A percentile compares a stretch with the other conserved stretches of the same genome.
These are phyloP conservation scores for Jatropha podagrica DNA, from an alignment of 441 rosid genomes.

Conservation along the genomic window DNA sequence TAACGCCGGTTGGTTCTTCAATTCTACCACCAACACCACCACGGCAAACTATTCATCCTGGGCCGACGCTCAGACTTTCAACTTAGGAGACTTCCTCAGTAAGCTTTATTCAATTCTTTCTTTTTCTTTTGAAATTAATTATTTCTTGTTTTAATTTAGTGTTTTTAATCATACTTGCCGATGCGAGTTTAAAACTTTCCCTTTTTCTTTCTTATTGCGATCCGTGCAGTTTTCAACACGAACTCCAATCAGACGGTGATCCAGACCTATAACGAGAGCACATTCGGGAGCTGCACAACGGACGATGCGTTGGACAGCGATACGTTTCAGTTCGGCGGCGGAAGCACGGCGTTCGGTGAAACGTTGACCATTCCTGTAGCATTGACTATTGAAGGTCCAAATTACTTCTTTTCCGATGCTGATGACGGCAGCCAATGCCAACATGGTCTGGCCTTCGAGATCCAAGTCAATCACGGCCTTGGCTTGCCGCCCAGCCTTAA, in stretches of 20 bases:
- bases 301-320: constrained; percentile 43
- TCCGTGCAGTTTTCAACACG: constrained; percentile 47
- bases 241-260: constrained; percentile 56
- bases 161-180: background rate
- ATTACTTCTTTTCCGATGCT: constrained; percentile 57
- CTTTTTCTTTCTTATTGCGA: background rate
- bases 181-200: background rate
- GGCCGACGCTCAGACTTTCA: constrained; percentile 52
- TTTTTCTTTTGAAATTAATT: too few species aligned
- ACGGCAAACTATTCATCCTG: constrained; percentile 50
- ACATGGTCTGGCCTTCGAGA: constrained; percentile 54
- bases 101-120: constrained; percentile 20
- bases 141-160: background rate
- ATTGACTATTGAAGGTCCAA: constrained; percentile 46
- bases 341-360: constrained; percentile 30
- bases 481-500: constrained; percentile 67
- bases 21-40: constrained; percentile 45
- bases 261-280: constrained; percentile 56
- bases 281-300: constrained; percentile 40
- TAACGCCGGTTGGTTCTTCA: constrained; percentile 54
- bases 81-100: constrained; percentile 65
- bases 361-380: constrained; percentile 42
- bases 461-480: constrained; percentile 49
- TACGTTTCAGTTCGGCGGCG: constrained; percentile 46
- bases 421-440: constrained; percentile 57